Evolutionary conservation across 495 filamentous ascomycete species (phyloP), one percentile per base, ranked within the genome.

Genomic region (Annulohypoxylon moriforme): DNA sequence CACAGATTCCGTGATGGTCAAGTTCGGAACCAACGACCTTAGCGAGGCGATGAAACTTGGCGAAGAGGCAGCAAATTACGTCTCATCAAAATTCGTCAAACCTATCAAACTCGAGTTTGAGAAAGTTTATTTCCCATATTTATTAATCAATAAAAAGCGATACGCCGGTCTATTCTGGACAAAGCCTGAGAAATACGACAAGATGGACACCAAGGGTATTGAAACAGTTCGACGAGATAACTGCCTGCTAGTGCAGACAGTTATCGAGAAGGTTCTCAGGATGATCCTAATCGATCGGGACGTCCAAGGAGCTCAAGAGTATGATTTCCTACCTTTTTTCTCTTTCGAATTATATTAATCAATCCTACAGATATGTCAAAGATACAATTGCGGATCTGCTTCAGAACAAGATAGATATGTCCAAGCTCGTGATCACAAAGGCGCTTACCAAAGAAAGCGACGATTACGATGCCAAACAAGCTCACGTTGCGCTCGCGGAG

Each of bases 171-270:
- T 99, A 13, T 98, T 94, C 82, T 99, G 95, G 94, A 98, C 96
- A 18, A 94, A 91, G 49, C 87, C 96, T 0, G 87, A 93, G n/a
- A 97, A 96, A 78, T 94, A 89, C 72, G 96, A 99, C 84, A 99
- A 99, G 85, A 98, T 99, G 96, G 96, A 99, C 77, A 97, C 91
- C 72, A 99, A 99, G 79, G 96, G 96, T 85, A 98, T 99, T 72
- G 96, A 99, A 81, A 99, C 96, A 5, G 96, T 99, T 46, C 89
- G 96, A 33, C 85, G 96, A 85, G 96, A 99, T 77, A 99, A 99
- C 76, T 99, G 96, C 77, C 84, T 94, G 52, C 82, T 99, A 33
- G 96, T 98, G 9, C 94, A 97, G 76, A 97, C 92, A 44, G 96
- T 98, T 67, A 98, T 99, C 75, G 96, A 99, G 80, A 99, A 96